Evolutionary conservation across 345 rosid genomes (phyloP), one percentile per base, ranked within the genome.

Genomic region (Gossypium stocksii): DNA sequence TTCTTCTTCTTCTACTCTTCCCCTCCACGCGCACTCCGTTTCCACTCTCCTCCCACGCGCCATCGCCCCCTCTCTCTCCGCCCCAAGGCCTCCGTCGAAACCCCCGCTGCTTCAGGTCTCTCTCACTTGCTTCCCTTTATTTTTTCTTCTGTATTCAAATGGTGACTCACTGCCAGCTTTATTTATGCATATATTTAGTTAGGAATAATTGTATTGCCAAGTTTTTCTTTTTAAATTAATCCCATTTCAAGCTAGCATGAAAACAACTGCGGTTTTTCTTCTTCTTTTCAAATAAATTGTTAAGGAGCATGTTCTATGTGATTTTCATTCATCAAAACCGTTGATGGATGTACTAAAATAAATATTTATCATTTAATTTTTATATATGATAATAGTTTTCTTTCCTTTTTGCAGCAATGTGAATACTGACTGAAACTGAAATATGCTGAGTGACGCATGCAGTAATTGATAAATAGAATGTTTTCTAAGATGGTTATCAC

Each of bases 1-100:
- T 83, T 85, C 84, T 76, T 78, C 71, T 38, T 83, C 63, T 67
- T 64, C 51, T 58, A 83, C 71, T 66, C 74, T 27, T 69, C 85
- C 54, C 65, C 83, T 71, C 83, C 77, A 71, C 83, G 77, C 71
- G 52, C 82, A n/a, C 70, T 80, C 75, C 63, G 79, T 54, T 44
- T 79, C 72, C 70, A 74, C 85, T 79, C 94, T 41, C 53, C 85
- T 8, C 10, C 74, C 71, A 20, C 71, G 3, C 75, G 80, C 58
- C 65, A 74, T 67, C 89, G 76, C 67, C 44, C 85, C 65, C 76
- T 63, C 69, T 74, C 87, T 68, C 85, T 88, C 76, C 90, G 87
- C 23, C 80, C 88, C 86, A 82, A 82, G 81, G 92, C 92, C 82
- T 86, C 97, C 74, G 84, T 80, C 48, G 76, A 69, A 48, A 34